Evolutionary conservation across 768 basidiomycete genomes (phyloP), one percentile per base, ranked within the genome.

Genomic region (Daedaleopsis sinensis): DNA sequence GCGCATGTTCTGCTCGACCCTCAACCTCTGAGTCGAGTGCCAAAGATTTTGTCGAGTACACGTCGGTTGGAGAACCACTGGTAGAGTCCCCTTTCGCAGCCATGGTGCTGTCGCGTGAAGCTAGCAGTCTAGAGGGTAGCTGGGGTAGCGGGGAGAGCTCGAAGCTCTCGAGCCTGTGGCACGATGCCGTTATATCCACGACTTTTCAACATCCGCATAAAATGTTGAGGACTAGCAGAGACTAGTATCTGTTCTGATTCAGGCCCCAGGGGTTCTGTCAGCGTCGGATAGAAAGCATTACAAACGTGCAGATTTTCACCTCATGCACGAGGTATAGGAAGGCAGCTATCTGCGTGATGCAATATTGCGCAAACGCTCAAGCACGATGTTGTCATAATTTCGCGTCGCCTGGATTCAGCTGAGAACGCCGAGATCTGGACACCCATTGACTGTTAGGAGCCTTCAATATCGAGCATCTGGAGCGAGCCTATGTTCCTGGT

Each of bases 311-410:
- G 32, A 16, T 23, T 24, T 16, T 36, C 52, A n/a, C 36, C 19
- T 39, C 23, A 51, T 37, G 27, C 15, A 27, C 10, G 35, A 42
- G 44, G 49, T 53, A 42, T 16, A 57, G 11, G 35, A 38, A 35
- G 15, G 19, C 36, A 42, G 44, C 46, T 47, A 19, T 16, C 13
- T 53, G 16, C 44, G 59, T 64, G 63, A 56, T 64, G 63, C 63
- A 56, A 64, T 57, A 62, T 62, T 51, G 61, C 61, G 61, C 57
- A n/a, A 36, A 50, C n/a, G n/a, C 39, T n/a, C 15, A 7, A 15
- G 19, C n/a, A n/a, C 19, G 52, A 55, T 62, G 52, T 57, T 58
- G 61, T 39, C 11, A 62, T 49, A 6, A 7, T 3, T 32, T 32
- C 27, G 3, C 27, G 27, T 7, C 27, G 27, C 27, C 27, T 32